Evolutionary conservation across 306 rosid species (phyloP), one percentile per base, ranked within the genome.

Genomic region (Trifolium dubium): DNA sequence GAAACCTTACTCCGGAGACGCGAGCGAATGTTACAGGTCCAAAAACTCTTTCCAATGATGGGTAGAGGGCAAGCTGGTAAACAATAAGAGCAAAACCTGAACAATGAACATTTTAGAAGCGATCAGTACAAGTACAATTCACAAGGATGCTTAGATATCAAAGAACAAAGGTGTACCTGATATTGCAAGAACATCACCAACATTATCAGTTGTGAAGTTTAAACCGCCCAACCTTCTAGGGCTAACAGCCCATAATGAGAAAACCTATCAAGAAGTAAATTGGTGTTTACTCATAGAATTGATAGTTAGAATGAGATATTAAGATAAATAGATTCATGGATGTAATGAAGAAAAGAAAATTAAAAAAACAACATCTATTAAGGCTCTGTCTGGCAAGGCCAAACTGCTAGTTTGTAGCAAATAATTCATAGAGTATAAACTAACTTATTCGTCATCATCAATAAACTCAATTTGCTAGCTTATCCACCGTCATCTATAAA

Each of bases 161-260:
- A 23, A 23, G 23, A 23, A 23, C 23, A 23, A 23, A 23, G 31
- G 43, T 34, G 53, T 83, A 88, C 98, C 96, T 71, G 98, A 54
- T 71, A 92, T 62, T 66, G 94, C 73, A 34, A 92, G 89, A 50
- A 90, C 77, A 80, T 83, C 75, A 66, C 96, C 98, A 63, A 90
- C 94, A 55, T 66, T 40, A 78, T 83, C 78, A 35, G 86, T 84
- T 60, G 92, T 9, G 61, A 73, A 90, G 85, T 81, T 72, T 71
- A 90, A 72, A 76, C 98, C 96, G 10, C 92, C 96, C 43, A 88
- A 67, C 61, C 81, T 81, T 66, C 39, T 55, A 77, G 98, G 91
- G 83, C 96, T 90, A 7, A 84, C 92, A 4, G 92, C 88, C 96
- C 98, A 92, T 76, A 90, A 86, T 40, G 98, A 89, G 84, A 92